phyloP scores from a whole-genome alignment of 1,284 basidiomycete genomes.

The Xerocomus nothofagi region DNA sequence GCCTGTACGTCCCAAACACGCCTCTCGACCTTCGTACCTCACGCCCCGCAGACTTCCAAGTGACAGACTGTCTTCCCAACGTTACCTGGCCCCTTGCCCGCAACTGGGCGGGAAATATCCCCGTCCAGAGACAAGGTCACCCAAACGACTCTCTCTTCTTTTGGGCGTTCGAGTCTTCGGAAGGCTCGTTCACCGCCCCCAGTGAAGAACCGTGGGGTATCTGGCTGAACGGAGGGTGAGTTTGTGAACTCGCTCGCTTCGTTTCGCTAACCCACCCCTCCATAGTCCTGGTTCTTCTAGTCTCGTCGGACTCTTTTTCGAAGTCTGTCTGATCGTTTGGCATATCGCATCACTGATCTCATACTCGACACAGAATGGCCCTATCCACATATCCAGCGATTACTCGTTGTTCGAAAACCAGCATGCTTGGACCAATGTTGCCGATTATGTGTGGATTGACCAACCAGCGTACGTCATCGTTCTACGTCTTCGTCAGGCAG shows the following conservation, averaged over 20 bases:
- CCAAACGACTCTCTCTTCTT: conserved; percentile 75
- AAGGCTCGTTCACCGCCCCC: conserved; percentile 55
- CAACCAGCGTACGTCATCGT: conserved; percentile 59
- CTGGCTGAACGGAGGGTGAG: conserved; percentile 73
- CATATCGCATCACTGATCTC: background rate
- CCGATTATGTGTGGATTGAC: conserved; percentile 72
- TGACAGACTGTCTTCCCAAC: conserved; percentile 59
- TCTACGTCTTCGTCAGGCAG: background rate
- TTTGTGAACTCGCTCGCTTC: background rate
- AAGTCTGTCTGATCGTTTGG: conserved; percentile 42
- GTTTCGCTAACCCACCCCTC: background rate
- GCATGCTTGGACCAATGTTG: conserved; percentile 57
- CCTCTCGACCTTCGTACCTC: no score
- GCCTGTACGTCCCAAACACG: conserved; percentile 44
- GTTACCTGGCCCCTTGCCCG: conserved; percentile 56
- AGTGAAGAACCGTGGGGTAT: conserved; percentile 66
- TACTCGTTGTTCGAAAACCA: conserved; percentile 51
- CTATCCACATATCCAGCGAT: conserved; percentile 53
- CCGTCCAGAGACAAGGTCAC: conserved; percentile 61
- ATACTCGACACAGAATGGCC: conserved; percentile 54
- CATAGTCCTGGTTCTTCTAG: conserved; percentile 69
- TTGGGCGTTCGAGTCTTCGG: conserved; percentile 61
- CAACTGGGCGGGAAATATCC: conserved; percentile 68
- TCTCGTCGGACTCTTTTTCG: conserved; percentile 60
- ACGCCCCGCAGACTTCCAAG: conserved; percentile 49